These are phyloP conservation scores for Brasenia schreberi DNA, from an alignment of 164 flowering plant species.

Conservation along the genomic window DNA sequence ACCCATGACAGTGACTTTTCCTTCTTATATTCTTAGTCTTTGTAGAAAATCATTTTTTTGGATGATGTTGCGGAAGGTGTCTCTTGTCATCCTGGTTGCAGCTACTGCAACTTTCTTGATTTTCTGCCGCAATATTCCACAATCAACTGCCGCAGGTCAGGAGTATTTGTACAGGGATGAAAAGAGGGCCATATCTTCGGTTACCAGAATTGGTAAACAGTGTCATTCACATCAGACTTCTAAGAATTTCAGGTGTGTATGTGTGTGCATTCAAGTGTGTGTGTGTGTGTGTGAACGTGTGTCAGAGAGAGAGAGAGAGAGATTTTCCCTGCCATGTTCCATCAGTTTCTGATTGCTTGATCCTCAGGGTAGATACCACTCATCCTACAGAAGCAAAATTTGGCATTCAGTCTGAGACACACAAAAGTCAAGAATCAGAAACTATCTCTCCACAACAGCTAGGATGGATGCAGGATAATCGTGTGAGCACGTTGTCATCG, in stretches of 20 bases:
- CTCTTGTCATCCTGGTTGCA: constrained; percentile 22
- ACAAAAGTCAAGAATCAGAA: constrained; percentile 14
- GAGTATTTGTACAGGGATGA: constrained; percentile 20
- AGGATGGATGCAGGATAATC: constrained; percentile 10
- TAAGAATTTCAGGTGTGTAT: constrained; percentile 12
- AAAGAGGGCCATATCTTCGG: constrained; percentile 11
- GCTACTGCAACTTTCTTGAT: constrained; percentile 21
- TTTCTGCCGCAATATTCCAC: constrained; percentile 25
- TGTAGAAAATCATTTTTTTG: constrained; percentile 48
- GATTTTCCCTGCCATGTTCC: not conserved
- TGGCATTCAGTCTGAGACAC: constrained; percentile 12
- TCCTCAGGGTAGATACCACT: constrained; percentile 19
- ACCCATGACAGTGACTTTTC: constrained; percentile 68
- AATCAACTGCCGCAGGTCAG: constrained; percentile 18
- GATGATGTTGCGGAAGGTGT: constrained; percentile 35
- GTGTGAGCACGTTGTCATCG: constrained; percentile 3
- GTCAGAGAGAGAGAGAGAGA: too few relatives aligned
- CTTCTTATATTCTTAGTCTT: constrained; percentile 29
- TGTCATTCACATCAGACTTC: constrained; percentile 11
- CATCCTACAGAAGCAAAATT: constrained; percentile 11
- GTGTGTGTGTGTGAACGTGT: too few relatives aligned
- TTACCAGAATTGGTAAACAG: constrained; percentile 17
- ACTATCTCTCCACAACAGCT: constrained; percentile 9
- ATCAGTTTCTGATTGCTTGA: not conserved
- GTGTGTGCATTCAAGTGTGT: not conserved